Conservation (phyloP, 2,329 filamentous ascomycete genomes). For the Apiospora rasikravindrae region DNA sequence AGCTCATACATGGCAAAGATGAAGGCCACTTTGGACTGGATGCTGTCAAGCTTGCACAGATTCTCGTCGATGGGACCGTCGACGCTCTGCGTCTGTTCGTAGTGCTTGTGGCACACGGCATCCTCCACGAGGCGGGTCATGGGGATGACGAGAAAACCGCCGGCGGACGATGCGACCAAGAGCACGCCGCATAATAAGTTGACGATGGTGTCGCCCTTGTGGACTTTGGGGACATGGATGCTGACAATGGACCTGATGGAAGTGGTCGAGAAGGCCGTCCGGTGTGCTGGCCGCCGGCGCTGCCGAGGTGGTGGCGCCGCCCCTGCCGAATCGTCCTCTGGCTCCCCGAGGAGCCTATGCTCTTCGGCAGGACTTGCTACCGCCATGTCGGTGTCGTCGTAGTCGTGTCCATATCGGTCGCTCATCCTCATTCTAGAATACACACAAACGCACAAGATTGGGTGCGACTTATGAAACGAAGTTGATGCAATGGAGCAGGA, state of each 20-base stretch:
- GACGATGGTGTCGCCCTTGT: constrained; percentile 34
- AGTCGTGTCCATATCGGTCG: constrained; percentile 1
- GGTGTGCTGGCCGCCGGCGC: constrained; percentile 28
- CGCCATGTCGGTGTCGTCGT: neutral
- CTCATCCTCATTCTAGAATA: neutral
- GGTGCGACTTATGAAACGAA: neutral
- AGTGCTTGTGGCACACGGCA: constrained; percentile 44
- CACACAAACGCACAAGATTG: neutral
- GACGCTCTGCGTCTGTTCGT: constrained; percentile 32
- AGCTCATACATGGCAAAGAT: constrained; percentile 39
- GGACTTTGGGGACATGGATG: constrained; percentile 33
- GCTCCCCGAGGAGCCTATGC: neutral
- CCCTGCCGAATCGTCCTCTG: neutral
- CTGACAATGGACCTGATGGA: constrained; percentile 30
- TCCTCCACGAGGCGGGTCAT: constrained; percentile 43
- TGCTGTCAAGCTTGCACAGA: constrained; percentile 39
- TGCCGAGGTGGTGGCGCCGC: neutral
- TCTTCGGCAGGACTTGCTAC: neutral
- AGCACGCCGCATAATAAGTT: constrained; percentile 40
- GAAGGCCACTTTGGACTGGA: constrained; percentile 44
- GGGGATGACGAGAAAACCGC: constrained; percentile 40
- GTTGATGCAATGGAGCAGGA: neutral
- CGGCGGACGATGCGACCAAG: constrained; percentile 38
- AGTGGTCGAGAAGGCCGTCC: constrained; percentile 29
- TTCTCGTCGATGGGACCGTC: constrained; percentile 42